Evolutionary conservation across 2,329 filamentous ascomycete genomes (phyloP).

Genomic region (Fusarium circinatum): DNA sequence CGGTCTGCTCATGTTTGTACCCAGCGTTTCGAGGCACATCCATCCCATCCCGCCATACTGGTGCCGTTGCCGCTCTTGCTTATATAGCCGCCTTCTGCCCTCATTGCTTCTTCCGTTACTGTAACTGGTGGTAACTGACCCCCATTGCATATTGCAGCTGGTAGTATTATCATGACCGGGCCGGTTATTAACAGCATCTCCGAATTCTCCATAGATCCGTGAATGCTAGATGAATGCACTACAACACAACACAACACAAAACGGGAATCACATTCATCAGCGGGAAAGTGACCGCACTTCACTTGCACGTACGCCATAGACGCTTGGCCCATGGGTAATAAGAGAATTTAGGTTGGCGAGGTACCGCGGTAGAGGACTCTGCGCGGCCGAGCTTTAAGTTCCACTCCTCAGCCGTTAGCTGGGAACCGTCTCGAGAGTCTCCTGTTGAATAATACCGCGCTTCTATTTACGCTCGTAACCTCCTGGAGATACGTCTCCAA

Average conservation of each 20-base stretch:
- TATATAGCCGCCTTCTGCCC: slow-evolving; percentile 21
- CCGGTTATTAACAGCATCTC: slow-evolving; percentile 36
- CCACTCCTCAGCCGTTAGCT: slow-evolving; percentile 32
- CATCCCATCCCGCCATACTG: slow-evolving; percentile 14
- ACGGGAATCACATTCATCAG: background rate
- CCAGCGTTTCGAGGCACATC: slow-evolving; percentile 21
- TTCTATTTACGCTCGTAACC: slow-evolving; percentile 1
- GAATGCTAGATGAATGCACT: slow-evolving; percentile 34
- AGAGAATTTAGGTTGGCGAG: slow-evolving; percentile 15
- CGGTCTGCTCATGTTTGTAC: slow-evolving; percentile 1
- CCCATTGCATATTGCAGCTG: slow-evolving; percentile 12
- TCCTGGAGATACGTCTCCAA: slow-evolving; percentile 23
- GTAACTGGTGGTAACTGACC: slow-evolving; percentile 12
- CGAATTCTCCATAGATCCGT: slow-evolving; percentile 34
- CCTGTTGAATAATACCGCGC: slow-evolving; percentile 14
- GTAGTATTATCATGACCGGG: slow-evolving; percentile 33
- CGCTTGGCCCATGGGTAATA: slow-evolving; percentile 1
- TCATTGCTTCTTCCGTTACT: slow-evolving; percentile 15
- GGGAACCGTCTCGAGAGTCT: slow-evolving; percentile 11
- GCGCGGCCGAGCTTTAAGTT: slow-evolving; percentile 29
- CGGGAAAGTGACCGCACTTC: slow-evolving; percentile 2
- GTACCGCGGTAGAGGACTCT: slow-evolving; percentile 21
- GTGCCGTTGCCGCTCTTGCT: slow-evolving; percentile 15
- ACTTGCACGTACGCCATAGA: slow-evolving; percentile 6
- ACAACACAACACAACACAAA: background rate